phyloP scores from a whole-genome alignment of 306 rosid genomes.

The Trichosanthes truncata region DNA sequence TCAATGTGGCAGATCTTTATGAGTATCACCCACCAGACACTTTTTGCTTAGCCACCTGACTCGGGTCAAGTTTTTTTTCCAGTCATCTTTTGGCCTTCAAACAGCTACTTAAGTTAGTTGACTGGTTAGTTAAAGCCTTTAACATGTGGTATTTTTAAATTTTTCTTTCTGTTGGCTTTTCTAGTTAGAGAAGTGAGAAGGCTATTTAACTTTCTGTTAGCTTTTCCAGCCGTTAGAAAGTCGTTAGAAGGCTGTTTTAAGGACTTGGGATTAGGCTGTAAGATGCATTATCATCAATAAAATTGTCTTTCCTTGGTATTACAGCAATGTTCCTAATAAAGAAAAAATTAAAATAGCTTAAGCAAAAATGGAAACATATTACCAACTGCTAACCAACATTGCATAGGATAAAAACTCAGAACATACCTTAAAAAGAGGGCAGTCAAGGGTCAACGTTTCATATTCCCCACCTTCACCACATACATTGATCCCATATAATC shows the following conservation, averaged over 20 bases:
- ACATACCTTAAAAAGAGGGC: constrained; percentile 85
- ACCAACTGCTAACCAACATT: background rate
- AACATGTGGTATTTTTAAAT: background rate
- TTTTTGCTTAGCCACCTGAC: too few species aligned
- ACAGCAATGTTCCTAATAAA: background rate
- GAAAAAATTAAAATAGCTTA: background rate
- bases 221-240: background rate
- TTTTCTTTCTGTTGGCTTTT: background rate
- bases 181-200: background rate
- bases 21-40: too few species aligned
- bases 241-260: background rate
- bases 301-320: background rate
- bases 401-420: background rate
- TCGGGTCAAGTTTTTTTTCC: too few species aligned
- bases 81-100: background rate
- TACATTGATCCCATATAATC: constrained; percentile 80
- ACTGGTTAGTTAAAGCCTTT: background rate
- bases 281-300: background rate
- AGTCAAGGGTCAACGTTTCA: constrained; percentile 90
- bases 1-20: too few species aligned
- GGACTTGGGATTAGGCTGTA: background rate
- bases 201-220: background rate
- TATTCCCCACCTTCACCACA: constrained; percentile 99
- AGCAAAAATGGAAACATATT: background rate
- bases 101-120: too few species aligned